Conservation (phyloP, 2,329 filamentous ascomycete genomes). For the Cryphonectria nitschkei region DNA sequence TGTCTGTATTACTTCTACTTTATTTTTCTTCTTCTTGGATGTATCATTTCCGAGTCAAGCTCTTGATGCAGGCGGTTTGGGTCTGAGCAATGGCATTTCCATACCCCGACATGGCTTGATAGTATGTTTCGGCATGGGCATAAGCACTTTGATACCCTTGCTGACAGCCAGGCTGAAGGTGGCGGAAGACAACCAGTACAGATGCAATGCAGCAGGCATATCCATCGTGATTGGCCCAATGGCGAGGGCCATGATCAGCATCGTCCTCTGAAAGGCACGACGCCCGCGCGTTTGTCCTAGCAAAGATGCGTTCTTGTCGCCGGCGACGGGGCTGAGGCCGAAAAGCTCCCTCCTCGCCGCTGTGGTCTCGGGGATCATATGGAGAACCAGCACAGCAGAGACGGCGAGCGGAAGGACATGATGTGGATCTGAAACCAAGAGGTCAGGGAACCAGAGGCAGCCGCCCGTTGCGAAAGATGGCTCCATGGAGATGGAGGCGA, state of each 20-base stretch:
- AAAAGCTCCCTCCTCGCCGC: constrained; percentile 34
- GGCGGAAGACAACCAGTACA: constrained; percentile 48
- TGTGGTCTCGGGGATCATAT: constrained; percentile 39
- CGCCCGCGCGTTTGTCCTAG: constrained; percentile 8
- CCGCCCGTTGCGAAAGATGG: constrained; percentile 53
- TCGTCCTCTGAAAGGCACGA: constrained; percentile 34
- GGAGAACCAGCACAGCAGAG: constrained; percentile 41
- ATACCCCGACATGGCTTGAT: constrained; percentile 31
- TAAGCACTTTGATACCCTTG: constrained; percentile 30
- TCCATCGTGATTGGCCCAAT: constrained; percentile 44
- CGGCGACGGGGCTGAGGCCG: constrained; percentile 29
- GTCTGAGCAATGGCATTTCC: constrained; percentile 28
- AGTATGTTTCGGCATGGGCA: constrained; percentile 33
- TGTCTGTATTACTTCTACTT: neutral
- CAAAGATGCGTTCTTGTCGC: constrained; percentile 7
- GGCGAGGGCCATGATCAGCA: constrained; percentile 37
- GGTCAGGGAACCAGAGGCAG: constrained; percentile 59
- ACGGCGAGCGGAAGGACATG: constrained; percentile 50
- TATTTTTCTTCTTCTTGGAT: neutral
- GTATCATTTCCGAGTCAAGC: neutral
- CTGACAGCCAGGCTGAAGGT: constrained; percentile 32
- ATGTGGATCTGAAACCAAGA: constrained; percentile 56
- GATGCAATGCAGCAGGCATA: constrained; percentile 47
- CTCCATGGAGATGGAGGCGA: constrained; percentile 18
- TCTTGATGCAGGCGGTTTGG: constrained; percentile 4